Conservation (phyloP, 257 asterid genomes). For the Ballota nigra region DNA sequence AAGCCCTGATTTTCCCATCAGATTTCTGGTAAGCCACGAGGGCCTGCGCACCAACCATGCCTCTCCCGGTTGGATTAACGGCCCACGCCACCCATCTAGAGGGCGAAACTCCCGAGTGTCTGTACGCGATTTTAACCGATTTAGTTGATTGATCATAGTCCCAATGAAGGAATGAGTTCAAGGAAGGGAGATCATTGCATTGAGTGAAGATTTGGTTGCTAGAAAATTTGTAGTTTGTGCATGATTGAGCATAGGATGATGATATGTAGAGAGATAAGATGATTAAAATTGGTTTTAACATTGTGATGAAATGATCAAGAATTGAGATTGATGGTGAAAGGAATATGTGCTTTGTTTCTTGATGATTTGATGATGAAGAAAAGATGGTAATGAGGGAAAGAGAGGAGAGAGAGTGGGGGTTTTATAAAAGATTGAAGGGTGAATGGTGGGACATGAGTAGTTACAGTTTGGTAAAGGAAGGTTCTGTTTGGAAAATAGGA, state of each 20-base stretch:
- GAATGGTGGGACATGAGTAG: slow-evolving; percentile 57
- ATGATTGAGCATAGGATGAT: slow-evolving; percentile 56
- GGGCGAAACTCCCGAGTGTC: slow-evolving; percentile 42
- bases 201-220: slow-evolving; percentile 52
- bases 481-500: slow-evolving; percentile 10
- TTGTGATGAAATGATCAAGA: too few species aligned
- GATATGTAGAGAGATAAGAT: slow-evolving; percentile 25
- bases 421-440: slow-evolving; percentile 13
- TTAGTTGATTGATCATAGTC: slow-evolving; percentile 46
- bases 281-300: too few species aligned
- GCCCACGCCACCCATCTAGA: slow-evolving; percentile 88
- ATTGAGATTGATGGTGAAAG: neutral
- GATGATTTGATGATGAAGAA: slow-evolving; percentile 11
- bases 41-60: slow-evolving; percentile 81
- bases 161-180: slow-evolving; percentile 88
- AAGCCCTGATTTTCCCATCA: slow-evolving; percentile 62
- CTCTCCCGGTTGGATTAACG: slow-evolving; percentile 57
- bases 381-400: slow-evolving; percentile 6
- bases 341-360: slow-evolving; percentile 1
- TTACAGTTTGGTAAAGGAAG: slow-evolving; percentile 62
- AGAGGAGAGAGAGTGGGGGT: slow-evolving; percentile 10
- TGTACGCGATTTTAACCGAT: slow-evolving; percentile 55
- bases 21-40: slow-evolving; percentile 73
- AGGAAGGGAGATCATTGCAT: slow-evolving; percentile 66
- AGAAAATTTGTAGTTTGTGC: slow-evolving; percentile 54